phyloP scores from a whole-genome alignment of 2,329 filamentous ascomycete species.

The Colletotrichum sp. region DNA sequence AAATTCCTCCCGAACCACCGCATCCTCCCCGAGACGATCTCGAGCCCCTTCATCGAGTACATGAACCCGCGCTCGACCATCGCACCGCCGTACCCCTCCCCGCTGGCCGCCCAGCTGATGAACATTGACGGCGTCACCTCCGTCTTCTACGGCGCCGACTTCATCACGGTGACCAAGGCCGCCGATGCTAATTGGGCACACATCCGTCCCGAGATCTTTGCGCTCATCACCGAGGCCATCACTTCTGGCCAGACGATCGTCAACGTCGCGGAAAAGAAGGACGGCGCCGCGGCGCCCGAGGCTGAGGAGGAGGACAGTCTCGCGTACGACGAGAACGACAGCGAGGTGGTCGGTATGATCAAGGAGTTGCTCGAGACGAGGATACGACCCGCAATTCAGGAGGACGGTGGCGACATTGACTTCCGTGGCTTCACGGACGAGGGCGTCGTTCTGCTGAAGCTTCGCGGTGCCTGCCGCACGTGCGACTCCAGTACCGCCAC shows the following conservation, averaged over 20 bases:
- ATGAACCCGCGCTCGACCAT: conserved; percentile 87
- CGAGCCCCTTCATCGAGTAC: conserved; percentile 88
- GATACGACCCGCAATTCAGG: conserved; percentile 94
- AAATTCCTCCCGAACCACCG: conserved; percentile 95
- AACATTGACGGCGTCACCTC: conserved; percentile 94
- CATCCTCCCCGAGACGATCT: conserved; percentile 77
- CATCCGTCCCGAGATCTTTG: conserved; percentile 94
- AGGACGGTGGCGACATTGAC: conserved; percentile 97
- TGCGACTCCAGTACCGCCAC: conserved; percentile 98
- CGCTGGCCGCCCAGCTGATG: conserved; percentile 87
- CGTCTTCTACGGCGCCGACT: conserved; percentile 93
- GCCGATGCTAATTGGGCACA: conserved; percentile 90
- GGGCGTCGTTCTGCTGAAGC: conserved; percentile 83
- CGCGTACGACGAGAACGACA: conserved; percentile 87
- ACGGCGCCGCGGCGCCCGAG: conserved; percentile 39
- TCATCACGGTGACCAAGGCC: conserved; percentile 95
- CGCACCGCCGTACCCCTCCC: conserved; percentile 86
- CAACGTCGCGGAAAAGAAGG: conserved; percentile 67
- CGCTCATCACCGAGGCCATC: conserved; percentile 90
- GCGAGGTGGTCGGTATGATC: conserved; percentile 97
- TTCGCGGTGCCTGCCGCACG: conserved; percentile 91
- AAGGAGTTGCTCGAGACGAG: conserved; percentile 96
- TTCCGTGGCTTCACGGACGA: conserved; percentile 82
- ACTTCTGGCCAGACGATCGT: conserved; percentile 85
- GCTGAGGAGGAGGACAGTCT: conserved; percentile 72